phyloP scores from a whole-genome alignment of 192 early-diverging fungal species.

The Entomortierella beljakovae region DNA sequence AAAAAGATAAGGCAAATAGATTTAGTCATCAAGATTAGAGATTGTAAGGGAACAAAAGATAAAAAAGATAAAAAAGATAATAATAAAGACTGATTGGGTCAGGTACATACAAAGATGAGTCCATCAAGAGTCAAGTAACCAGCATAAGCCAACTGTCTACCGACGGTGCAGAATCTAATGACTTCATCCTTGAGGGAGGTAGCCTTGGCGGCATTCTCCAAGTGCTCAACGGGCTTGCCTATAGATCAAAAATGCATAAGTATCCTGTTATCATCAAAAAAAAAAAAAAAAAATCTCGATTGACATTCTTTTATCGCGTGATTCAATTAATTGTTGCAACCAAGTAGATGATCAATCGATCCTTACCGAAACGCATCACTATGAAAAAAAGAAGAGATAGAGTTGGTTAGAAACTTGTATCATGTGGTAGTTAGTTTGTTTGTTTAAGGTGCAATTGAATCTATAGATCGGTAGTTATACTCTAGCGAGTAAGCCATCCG shows the following conservation, averaged over 20 bases:
- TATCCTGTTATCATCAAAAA: too few species aligned
- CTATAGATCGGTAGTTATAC: background rate
- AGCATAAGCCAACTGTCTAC: conserved; percentile 70
- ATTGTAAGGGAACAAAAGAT: too few species aligned
- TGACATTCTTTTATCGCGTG: too few species aligned
- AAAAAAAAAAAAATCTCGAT: too few species aligned
- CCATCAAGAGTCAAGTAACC: conserved; percentile 73
- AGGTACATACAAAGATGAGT: conserved; percentile 68
- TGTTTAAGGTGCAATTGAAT: too few species aligned
- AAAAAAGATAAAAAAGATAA: too few species aligned
- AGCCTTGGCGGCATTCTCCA: conserved; percentile 67
- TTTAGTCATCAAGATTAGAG: too few species aligned
- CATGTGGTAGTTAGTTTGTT: background rate
- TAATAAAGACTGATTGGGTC: background rate
- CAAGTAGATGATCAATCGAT: conserved; percentile 7
- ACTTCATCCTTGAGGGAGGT: conserved; percentile 69
- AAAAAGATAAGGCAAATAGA: background rate
- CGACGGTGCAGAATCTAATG: conserved; percentile 59
- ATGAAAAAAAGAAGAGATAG: conserved; percentile 1
- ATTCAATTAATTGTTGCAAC: conserved; percentile 2
- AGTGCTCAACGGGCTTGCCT: conserved; percentile 75
- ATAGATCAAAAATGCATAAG: too few species aligned
- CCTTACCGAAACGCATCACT: conserved; percentile 74
- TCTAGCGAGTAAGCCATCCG: too few species aligned
- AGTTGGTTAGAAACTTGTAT: background rate